Evolutionary conservation across 305 asterid genomes (phyloP), one percentile per base, ranked within the genome.

Genomic region (Stenogyne calaminthoides): DNA sequence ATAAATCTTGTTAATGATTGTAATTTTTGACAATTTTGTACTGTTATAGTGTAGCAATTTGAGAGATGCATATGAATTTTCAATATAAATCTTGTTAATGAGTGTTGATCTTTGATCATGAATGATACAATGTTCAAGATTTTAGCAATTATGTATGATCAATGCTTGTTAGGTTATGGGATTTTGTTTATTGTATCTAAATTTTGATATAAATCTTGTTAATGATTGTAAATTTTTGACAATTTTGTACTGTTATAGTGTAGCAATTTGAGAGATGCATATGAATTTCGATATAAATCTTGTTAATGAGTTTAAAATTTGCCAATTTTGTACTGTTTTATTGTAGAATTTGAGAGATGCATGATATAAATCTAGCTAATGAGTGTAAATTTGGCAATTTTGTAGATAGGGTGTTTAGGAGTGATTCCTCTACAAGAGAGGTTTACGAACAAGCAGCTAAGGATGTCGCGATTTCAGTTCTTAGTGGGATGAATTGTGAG

Each of bases 401-500:
- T 77, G 56, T 78, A 92, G 99, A 90, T 81, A 89, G 89, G 76
- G 96, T 92, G 62, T 95, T 92, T 79, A 80, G 95, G 75, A 80
- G 82, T 37, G 85, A 83, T 74, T 85, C 94, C 83, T 73, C 96
- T 22, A 90, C 99, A 20, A 89, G 92, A 79, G 88, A 90, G 76
- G 98, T 95, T 54, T 95, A 95, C 69, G 97, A 90, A 75, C 81
- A 83, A 83, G 96, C 95, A 75, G 96, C 98, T 25, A 91, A 86
- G 75, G 90, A 95, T 29, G 96, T 92, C 47, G 96, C 96, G 52
- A 83, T 95, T 78, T 90, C 97, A 3, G 97, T 88, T 40, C 85
- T 90, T 34, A 78, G 80, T 77, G 98, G 99, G 67, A 75, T 95
- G 72, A 92, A 95, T 76, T 84, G 98, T 92, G 87, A 88, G 92